A percentile compares a stretch with the other conserved stretches of the same genome.
Evolutionary conservation across 306 rosid genomes (phyloP).

Genomic region (Castanea mollissima): DNA sequence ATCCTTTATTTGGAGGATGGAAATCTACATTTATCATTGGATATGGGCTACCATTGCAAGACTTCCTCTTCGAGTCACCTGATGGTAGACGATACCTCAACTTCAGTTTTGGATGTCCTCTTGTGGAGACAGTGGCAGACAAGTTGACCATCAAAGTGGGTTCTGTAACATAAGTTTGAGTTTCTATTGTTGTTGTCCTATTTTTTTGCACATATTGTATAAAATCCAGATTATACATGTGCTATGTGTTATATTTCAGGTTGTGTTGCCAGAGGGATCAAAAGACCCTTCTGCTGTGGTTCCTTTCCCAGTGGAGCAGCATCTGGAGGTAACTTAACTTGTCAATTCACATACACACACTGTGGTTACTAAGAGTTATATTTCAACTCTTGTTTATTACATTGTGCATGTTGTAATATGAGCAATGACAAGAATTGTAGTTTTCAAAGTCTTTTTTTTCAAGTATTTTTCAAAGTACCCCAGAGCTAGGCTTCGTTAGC

Average conservation of each 20-base stretch:
- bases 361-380: background rate
- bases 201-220: slow-evolving; percentile 14
- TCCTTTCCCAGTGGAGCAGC: slow-evolving; percentile 82
- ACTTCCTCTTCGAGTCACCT: slow-evolving; percentile 87
- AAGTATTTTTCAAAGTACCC: no score
- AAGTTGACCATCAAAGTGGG: slow-evolving; percentile 78
- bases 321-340: slow-evolving; percentile 58
- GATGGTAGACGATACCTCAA: slow-evolving; percentile 94
- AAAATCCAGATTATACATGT: slow-evolving; percentile 16
- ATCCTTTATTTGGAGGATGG: slow-evolving; percentile 99
- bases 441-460: background rate
- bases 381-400: background rate
- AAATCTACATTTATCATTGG: slow-evolving; percentile 87
- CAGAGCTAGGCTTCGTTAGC: no score
- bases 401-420: background rate
- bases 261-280: slow-evolving; percentile 95
- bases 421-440: background rate
- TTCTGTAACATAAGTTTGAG: slow-evolving; percentile 23
- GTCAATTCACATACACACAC: background rate
- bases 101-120: slow-evolving; percentile 95
- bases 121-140: slow-evolving; percentile 72
- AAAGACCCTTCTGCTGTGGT: slow-evolving; percentile 65
- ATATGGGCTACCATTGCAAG: slow-evolving; percentile 89
- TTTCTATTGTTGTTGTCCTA: slow-evolving; percentile 11
- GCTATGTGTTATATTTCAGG: slow-evolving; percentile 46